Evolutionary conservation across 331 rosid species (phyloP).

Genomic region (Dryas integrifolia): DNA sequence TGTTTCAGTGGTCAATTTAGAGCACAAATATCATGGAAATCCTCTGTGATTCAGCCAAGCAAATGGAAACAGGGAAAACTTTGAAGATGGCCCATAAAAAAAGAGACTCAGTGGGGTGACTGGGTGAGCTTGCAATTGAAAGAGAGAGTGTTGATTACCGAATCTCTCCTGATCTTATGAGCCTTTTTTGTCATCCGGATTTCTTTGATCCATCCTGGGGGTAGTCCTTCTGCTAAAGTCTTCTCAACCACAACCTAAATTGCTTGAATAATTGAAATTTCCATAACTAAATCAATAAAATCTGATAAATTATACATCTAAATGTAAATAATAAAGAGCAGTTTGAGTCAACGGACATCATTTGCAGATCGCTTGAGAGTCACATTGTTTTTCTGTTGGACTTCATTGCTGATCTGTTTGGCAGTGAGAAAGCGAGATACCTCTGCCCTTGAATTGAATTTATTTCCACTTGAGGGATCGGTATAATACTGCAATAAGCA

Average conservation of each 20-base stretch:
- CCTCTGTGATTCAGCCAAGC: neutral
- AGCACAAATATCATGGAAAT: slow-evolving; percentile 1
- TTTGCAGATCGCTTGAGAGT: slow-evolving; percentile 30
- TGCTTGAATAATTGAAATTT: slow-evolving; percentile 49
- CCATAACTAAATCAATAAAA: slow-evolving; percentile 36
- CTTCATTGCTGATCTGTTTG: slow-evolving; percentile 9
- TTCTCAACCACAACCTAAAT: slow-evolving; percentile 64
- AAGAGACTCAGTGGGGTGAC: too few relatives aligned
- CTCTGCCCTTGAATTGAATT: slow-evolving; percentile 58
- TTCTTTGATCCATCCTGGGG: slow-evolving; percentile 62
- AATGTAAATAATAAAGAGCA: slow-evolving; percentile 16
- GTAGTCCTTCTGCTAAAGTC: slow-evolving; percentile 50
- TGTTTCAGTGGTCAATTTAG: neutral
- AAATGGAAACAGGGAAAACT: too few relatives aligned
- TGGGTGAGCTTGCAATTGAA: neutral
- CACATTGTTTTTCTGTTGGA: slow-evolving; percentile 30
- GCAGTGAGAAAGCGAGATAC: slow-evolving; percentile 51
- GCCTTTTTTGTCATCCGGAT: slow-evolving; percentile 42
- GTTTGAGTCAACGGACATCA: slow-evolving; percentile 51
- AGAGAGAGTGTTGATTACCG: slow-evolving; percentile 40
- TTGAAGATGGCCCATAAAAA: too few relatives aligned
- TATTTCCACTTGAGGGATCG: slow-evolving; percentile 46
- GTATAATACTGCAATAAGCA: slow-evolving; percentile 59
- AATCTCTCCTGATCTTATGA: slow-evolving; percentile 45
- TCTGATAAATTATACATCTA: neutral